Percentiles rank a stretch among this genome's conserved stretches.
Conservation (phyloP, 2,329 filamentous ascomycete genomes). For the Sporothrix inflata region DNA sequence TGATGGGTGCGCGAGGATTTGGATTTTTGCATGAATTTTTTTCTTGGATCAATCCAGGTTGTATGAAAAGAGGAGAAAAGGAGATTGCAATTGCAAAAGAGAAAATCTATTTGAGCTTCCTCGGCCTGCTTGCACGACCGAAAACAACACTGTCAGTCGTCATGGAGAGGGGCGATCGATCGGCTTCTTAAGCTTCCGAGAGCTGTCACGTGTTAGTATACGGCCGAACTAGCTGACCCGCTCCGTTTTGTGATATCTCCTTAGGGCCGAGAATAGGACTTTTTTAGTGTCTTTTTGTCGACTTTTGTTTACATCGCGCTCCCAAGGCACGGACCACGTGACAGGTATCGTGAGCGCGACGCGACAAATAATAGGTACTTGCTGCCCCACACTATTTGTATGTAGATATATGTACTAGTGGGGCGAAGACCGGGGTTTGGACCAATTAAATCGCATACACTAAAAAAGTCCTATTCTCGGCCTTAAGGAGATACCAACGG, state of each 20-base stretch:
- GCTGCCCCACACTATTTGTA: no score
- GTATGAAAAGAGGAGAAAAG: not conserved
- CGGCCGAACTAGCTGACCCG: slow-evolving; percentile 22
- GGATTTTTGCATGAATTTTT: not conserved
- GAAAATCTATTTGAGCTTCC: not conserved
- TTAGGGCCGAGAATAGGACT: no score
- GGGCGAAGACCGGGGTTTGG: no score
- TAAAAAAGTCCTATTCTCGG: no score
- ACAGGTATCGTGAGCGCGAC: not conserved
- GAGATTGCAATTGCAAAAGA: not conserved
- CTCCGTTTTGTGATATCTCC: slow-evolving; percentile 18
- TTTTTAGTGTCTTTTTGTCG: no score
- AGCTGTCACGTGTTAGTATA: slow-evolving; percentile 16
- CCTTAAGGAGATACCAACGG: no score
- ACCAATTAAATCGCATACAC: no score
- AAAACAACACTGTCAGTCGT: not conserved
- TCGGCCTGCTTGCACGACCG: not conserved
- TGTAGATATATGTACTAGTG: no score
- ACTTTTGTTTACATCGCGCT: no score
- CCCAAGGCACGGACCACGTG: slow-evolving; percentile 6
- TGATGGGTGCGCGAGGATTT: not conserved
- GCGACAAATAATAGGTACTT: no score
- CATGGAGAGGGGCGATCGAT: slow-evolving; percentile 9
- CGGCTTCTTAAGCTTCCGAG: slow-evolving; percentile 5
- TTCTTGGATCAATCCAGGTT: not conserved